phyloP scores from a whole-genome alignment of 83 land plant genomes.

The Picea abies region DNA sequence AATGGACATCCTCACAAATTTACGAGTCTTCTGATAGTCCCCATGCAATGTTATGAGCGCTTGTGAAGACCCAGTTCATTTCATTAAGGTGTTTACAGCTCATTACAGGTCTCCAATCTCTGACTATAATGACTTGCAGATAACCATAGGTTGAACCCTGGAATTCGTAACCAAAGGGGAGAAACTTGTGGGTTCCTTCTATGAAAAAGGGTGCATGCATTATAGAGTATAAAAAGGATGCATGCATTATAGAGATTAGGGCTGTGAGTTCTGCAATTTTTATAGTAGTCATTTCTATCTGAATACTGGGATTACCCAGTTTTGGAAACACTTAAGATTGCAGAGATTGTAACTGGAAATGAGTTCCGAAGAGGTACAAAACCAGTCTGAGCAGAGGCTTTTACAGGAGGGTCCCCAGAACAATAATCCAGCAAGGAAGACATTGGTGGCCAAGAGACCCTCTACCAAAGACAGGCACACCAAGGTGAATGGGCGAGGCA shows the following conservation, averaged over 20 bases:
- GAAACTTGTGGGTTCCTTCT: too few species aligned
- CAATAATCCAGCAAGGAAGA: slow-evolving; percentile 23
- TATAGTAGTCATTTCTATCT: not conserved
- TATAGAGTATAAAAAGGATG: too few species aligned
- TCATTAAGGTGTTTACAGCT: too few species aligned
- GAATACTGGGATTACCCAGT: not conserved
- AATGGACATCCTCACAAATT: not conserved
- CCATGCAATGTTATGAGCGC: too few species aligned
- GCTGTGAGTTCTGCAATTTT: too few species aligned
- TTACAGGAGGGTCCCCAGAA: not conserved
- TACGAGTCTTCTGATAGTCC: too few species aligned
- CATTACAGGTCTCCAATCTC: not conserved
- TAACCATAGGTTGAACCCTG: not conserved
- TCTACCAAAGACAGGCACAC: slow-evolving; percentile 77
- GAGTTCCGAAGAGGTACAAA: not conserved
- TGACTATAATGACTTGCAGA: not conserved
- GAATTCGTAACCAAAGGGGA: too few species aligned
- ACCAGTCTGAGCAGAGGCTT: not conserved
- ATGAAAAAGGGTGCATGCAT: too few species aligned
- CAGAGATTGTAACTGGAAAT: not conserved
- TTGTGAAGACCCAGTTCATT: too few species aligned
- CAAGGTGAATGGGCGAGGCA: slow-evolving; percentile 60
- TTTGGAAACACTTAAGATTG: not conserved
- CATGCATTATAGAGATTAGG: too few species aligned
- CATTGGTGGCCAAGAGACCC: slow-evolving; percentile 46